Evolutionary conservation across 352 stramenopile genomes (phyloP).

Genomic region (Globisporangium cylindrosporum): DNA sequence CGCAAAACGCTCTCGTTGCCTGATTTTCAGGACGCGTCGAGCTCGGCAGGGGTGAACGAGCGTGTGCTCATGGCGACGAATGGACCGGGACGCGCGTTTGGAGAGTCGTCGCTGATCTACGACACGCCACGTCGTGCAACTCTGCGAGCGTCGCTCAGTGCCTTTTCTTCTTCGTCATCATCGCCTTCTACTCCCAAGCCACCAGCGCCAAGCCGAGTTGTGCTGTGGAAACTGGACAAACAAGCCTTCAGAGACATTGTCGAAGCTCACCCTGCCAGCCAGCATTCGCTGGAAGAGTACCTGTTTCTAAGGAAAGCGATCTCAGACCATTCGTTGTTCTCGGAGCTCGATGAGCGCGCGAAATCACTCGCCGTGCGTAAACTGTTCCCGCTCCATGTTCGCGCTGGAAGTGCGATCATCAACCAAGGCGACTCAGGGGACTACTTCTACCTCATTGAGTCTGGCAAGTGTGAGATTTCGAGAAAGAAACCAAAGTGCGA

Average conservation of each 20-base stretch:
- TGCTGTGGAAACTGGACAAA: constrained; percentile 82
- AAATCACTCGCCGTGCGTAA: constrained; percentile 81
- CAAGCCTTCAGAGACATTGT: constrained; percentile 55
- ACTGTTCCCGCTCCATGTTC: constrained; percentile 73
- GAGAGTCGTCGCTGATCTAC: constrained; percentile 84
- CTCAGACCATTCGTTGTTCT: constrained; percentile 73
- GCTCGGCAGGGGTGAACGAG: constrained; percentile 57
- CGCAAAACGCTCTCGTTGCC: constrained; percentile 69
- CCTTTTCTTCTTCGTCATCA: not conserved
- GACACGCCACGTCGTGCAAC: constrained; percentile 79
- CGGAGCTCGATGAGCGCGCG: constrained; percentile 65
- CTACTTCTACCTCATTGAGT: constrained; percentile 87
- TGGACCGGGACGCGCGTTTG: constrained; percentile 71
- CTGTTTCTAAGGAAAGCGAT: constrained; percentile 69
- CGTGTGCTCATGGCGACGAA: constrained; percentile 80
- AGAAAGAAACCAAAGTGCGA: constrained; percentile 56
- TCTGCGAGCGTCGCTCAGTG: constrained; percentile 29
- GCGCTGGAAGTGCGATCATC: constrained; percentile 59
- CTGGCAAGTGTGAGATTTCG: constrained; percentile 70
- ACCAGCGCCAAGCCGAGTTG: constrained; percentile 24
- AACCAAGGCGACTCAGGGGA: constrained; percentile 78
- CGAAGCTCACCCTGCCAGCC: constrained; percentile 55
- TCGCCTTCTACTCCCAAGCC: not conserved
- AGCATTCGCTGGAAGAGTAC: constrained; percentile 77
- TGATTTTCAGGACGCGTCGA: constrained; percentile 66